Base-by-base conservation (phyloP, 2,329 filamentous ascomycete species). In the Calonectria hawksworthii region DNA sequence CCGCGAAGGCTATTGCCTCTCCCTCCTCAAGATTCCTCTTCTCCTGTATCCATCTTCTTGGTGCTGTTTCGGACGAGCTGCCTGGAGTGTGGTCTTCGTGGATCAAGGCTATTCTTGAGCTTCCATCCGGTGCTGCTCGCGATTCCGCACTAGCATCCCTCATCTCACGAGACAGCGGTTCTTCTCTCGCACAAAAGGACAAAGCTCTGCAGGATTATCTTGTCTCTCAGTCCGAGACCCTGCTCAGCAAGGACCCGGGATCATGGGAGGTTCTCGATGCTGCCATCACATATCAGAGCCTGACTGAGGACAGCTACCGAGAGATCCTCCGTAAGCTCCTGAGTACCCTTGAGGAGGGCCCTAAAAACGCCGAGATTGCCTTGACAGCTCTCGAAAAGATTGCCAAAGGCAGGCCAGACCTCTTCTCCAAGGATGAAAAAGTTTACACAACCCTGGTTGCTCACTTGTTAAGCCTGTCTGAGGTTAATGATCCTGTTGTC, bases 1-100 rank as follows among this genome's bases (percentile, higher is more conserved):
- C 94, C 18, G 86, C 90, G 0, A 85, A 87, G 1, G 85, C 97
- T 21, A 85, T 96, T 3, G 84, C 89, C 2, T 96, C 95, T 0
- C 91, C 94, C 0, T 96, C 95, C 1, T 91, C 92, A 0, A 84
- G 90, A 2, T 90, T 93, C 66, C 83, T 98, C 0, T 86, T 96
- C 10, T 90, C 92, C 0, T 91, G 92, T 14, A 86, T 98, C 0
- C 89, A 92, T 63, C 83, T 89, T 0, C 86, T 93, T 51, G 88
- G 89, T 1, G 82, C 86, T 36, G 85, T 87, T 21, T 83, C 84
- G 0, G 77, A 79, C 0, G 80, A 83, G 0, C 90, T 89, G 67
- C 80, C 83, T 13, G 75, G 77, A 1, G 83, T 88, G 1, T 92
- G 90, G 89, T 83, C 82, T 30, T 78, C 83, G 0, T 88, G 90